Evolutionary conservation across 331 rosid genomes (phyloP).

Genomic region (Malus hybrid): DNA sequence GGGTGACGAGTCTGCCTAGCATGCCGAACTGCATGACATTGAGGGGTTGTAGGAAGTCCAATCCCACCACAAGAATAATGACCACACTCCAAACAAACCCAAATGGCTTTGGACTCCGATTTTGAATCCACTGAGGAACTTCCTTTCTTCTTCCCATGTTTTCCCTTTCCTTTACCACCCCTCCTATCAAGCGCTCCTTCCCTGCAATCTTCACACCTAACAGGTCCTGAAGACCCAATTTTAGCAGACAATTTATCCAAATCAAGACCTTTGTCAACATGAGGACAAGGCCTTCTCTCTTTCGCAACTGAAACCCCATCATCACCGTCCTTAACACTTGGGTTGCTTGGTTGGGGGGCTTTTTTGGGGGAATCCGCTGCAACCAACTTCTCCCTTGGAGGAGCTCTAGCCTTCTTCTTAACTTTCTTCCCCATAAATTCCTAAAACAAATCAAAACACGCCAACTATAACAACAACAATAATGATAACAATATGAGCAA

Average conservation of each 20-base stretch:
- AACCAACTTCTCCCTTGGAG: conserved; percentile 46
- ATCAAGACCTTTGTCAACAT: conserved; percentile 62
- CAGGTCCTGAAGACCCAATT: conserved; percentile 34
- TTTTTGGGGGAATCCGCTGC: conserved; percentile 23
- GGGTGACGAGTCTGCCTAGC: conserved; percentile 59
- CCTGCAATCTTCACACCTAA: conserved; percentile 69
- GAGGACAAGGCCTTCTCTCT: conserved; percentile 54
- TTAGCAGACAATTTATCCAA: conserved; percentile 43
- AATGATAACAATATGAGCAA: not conserved
- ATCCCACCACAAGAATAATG: conserved; percentile 76
- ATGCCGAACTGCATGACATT: conserved; percentile 57
- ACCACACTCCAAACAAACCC: conserved; percentile 92
- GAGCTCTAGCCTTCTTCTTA: conserved; percentile 53
- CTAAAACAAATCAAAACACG: conserved; percentile 36
- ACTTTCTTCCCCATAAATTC: conserved; percentile 78
- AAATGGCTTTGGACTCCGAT: conserved; percentile 57
- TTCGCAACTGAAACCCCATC: conserved; percentile 37
- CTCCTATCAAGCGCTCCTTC: conserved; percentile 53
- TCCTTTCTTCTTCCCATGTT: conserved; percentile 67
- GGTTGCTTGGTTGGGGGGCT: conserved; percentile 18
- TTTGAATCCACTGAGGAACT: conserved; percentile 41
- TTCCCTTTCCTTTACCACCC: conserved; percentile 56
- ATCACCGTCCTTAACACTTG: conserved; percentile 28
- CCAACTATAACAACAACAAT: not conserved
- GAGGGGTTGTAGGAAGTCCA: conserved; percentile 63